A percentile compares a stretch with the other conserved stretches of the same genome.
phyloP scores from a whole-genome alignment of 2,329 filamentous ascomycete genomes.

The Colletotrichum costaricense region DNA sequence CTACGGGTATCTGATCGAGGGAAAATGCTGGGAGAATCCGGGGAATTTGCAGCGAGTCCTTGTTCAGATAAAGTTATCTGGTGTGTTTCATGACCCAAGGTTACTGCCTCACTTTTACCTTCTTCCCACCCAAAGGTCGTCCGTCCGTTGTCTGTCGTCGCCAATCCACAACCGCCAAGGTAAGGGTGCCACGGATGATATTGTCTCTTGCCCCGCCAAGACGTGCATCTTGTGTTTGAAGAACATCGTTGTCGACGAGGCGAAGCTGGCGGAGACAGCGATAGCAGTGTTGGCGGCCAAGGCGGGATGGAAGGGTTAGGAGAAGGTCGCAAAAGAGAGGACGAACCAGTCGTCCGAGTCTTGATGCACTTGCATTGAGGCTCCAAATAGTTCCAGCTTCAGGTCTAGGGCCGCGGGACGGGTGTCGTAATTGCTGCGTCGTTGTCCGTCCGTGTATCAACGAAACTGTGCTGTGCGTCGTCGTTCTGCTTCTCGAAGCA shows the following conservation, averaged over 20 bases:
- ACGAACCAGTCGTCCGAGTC: conserved; percentile 21
- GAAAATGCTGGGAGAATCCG: conserved; percentile 25
- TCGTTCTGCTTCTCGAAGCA: conserved; percentile 23
- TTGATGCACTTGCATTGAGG: background rate
- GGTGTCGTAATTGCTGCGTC: conserved; percentile 8
- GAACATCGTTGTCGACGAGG: background rate
- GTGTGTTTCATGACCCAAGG: conserved; percentile 25
- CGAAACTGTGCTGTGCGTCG: background rate
- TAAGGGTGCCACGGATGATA: background rate
- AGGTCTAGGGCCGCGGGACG: background rate
- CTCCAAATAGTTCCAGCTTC: background rate
- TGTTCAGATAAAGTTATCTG: conserved; percentile 34
- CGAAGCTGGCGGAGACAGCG: background rate
- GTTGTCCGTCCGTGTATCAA: background rate
- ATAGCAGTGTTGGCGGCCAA: background rate
- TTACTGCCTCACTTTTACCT: conserved; percentile 16
- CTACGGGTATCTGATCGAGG: background rate
- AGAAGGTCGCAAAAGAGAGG: conserved; percentile 21
- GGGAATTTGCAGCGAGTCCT: conserved; percentile 23
- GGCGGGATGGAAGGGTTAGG: background rate
- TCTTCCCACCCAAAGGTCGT: background rate
- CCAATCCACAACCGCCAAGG: background rate
- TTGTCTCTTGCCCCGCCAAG: conserved; percentile 12
- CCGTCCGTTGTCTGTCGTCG: background rate
- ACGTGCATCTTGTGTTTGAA: conserved; percentile 8